Base-by-base conservation (phyloP, 768 basidiomycete species). In the Kwoniella heveanensis region DNA sequence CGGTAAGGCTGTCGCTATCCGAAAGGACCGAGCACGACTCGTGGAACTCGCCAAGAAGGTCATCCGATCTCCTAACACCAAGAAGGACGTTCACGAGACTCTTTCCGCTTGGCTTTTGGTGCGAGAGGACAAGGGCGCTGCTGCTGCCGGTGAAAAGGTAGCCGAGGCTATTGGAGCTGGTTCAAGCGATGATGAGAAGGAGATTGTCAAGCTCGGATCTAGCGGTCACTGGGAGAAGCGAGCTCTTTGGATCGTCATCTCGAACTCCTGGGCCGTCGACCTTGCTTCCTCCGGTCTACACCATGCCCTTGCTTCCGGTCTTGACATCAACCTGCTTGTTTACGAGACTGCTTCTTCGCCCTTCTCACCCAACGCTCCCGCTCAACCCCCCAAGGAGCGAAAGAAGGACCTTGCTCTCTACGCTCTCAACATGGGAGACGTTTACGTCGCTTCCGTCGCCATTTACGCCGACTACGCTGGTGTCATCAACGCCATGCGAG, bases 401-500 rank as follows among this genome's bases (percentile, higher is more conserved):
- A 97, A 97, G 82, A 94, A 92, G 74, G 96, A 99, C 79, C 90
- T 94, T 54, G 96, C 95, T 2, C 83, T 99, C 54, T 99, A 99
- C 74, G 96, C 95, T 25, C 93, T 98, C 90, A 98, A 96, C 82
- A 90, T 96, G 79, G 95, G 95, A 12, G 90, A 93, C 76, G 92
- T 93, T 63, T 99, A 90, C 77, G 96, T 96, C 59, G 93, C 94
- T 9, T 92, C 91, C 73, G 85, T 95, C 36, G 96, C 96, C 3
- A 88, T 97, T 63, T 98, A 95, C 82, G 91, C 92, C 26, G 95
- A 93, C 19, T 98, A 98, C 79, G 85, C 89, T 0, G 95, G 97
- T 73, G 92, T 95, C 29, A 85, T 98, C 47, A 94, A 96, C 79
- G 86, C 92, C 4, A 76, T 99, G 62, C 83, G 88, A 60, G 96